Conservation (phyloP, 2,329 filamentous ascomycete genomes). For the Diaporthe velutina region DNA sequence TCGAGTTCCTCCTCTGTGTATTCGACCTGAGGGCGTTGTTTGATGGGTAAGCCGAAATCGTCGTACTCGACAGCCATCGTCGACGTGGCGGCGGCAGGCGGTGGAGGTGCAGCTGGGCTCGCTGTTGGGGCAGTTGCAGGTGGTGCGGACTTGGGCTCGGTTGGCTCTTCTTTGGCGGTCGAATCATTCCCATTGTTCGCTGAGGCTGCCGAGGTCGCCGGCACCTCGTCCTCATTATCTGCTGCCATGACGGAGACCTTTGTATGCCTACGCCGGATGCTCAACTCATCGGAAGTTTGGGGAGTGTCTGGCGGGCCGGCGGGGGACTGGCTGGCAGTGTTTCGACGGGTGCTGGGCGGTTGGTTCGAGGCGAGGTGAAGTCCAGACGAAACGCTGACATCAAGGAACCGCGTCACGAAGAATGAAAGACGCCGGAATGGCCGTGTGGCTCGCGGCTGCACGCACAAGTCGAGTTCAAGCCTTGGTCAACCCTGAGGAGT, state of each 20-base stretch:
- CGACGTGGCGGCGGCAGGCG: neutral
- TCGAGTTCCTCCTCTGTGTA: conserved; percentile 43
- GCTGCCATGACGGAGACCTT: conserved; percentile 22
- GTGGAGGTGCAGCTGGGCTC: neutral
- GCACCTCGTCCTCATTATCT: conserved; percentile 24
- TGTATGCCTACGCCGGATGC: conserved; percentile 12
- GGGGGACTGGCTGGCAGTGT: neutral
- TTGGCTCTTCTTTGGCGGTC: conserved; percentile 10
- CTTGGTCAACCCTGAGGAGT: conserved; percentile 7
- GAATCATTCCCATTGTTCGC: conserved; percentile 11
- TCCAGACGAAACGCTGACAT: conserved; percentile 24
- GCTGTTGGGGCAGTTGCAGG: conserved; percentile 1
- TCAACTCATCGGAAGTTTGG: conserved; percentile 23
- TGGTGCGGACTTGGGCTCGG: neutral
- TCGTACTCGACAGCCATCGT: conserved; percentile 63
- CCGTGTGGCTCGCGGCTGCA: neutral
- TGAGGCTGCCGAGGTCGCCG: conserved; percentile 12
- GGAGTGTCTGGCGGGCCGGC: neutral
- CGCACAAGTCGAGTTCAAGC: neutral
- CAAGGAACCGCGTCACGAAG: conserved; percentile 2
- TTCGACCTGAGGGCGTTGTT: conserved; percentile 54
- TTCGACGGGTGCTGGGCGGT: conserved; percentile 17
- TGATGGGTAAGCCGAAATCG: conserved; percentile 79
- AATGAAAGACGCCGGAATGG: neutral
- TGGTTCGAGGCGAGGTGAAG: conserved; percentile 7